Percentiles rank a stretch among this genome's conserved stretches.
Evolutionary conservation across 306 rosid species (phyloP).

Genomic region (Parietaria judaica): DNA sequence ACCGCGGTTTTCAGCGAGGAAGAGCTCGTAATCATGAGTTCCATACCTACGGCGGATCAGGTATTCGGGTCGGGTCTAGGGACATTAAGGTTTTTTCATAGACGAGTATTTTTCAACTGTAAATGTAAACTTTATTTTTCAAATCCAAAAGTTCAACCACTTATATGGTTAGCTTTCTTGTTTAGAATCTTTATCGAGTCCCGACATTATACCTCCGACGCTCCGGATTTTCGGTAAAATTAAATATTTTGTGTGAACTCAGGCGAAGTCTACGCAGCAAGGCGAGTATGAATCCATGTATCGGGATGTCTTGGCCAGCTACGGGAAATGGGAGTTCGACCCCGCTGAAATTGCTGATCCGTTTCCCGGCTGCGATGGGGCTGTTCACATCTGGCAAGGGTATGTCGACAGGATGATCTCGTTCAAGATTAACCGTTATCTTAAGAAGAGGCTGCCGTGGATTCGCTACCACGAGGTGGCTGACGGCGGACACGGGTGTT

Average conservation of each 20-base stretch:
- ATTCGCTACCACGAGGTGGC: constrained; percentile 70
- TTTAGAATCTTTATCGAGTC: too few species aligned
- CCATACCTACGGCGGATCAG: constrained; percentile 26
- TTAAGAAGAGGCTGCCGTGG: constrained; percentile 57
- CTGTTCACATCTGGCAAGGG: constrained; percentile 76
- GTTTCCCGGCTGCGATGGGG: constrained; percentile 39
- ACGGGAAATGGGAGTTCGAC: constrained; percentile 60
- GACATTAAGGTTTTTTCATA: too few species aligned
- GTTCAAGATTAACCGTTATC: constrained; percentile 32
- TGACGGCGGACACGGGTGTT: constrained; percentile 44
- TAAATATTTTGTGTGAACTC: constrained; percentile 2
- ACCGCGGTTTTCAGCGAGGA: constrained; percentile 13
- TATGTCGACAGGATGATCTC: constrained; percentile 49
- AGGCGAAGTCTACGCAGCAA: constrained; percentile 57
- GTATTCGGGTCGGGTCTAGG: constrained; percentile 13
- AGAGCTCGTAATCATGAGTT: constrained; percentile 42
- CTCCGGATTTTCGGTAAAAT: background rate
- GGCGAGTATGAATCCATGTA: constrained; percentile 56
- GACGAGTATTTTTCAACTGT: too few species aligned
- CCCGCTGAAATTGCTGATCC: constrained; percentile 36
- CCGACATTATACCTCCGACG: too few species aligned
- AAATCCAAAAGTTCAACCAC: too few species aligned
- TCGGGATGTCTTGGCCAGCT: constrained; percentile 42
- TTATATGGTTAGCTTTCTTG: too few species aligned
- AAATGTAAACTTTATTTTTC: too few species aligned